Evolutionary conservation across 1,284 basidiomycete species (phyloP).

Genomic region (Sparassis latifolia): DNA sequence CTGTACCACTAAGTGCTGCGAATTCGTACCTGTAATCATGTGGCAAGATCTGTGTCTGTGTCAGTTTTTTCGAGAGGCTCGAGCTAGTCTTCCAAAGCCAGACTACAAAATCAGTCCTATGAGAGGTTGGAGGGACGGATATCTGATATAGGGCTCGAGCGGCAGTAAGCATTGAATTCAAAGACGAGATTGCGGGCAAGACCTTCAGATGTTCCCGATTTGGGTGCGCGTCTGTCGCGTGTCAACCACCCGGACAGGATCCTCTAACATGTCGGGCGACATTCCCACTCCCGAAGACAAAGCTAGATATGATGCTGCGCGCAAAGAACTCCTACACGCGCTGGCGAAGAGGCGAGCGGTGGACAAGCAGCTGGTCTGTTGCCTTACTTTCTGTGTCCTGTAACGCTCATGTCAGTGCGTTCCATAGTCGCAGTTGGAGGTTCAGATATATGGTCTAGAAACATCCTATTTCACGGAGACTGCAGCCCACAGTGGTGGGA

Average conservation of each 20-base stretch:
- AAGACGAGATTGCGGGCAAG: too few relatives aligned
- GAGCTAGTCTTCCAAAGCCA: too few relatives aligned
- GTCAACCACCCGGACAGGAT: too few relatives aligned
- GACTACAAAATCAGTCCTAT: too few relatives aligned
- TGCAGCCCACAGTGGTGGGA: slow-evolving; percentile 65
- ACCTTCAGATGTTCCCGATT: too few relatives aligned
- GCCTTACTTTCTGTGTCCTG: slow-evolving; percentile 1
- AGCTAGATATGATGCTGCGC: slow-evolving; percentile 58
- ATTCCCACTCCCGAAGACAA: slow-evolving; percentile 51
- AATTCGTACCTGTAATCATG: too few relatives aligned
- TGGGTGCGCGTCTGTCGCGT: background rate
- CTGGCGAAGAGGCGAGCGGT: slow-evolving; percentile 62
- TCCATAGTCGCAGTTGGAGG: slow-evolving; percentile 59
- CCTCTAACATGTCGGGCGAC: slow-evolving; percentile 19
- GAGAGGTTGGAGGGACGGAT: too few relatives aligned
- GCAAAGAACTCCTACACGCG: slow-evolving; percentile 64
- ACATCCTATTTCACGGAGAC: slow-evolving; percentile 70
- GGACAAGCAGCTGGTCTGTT: slow-evolving; percentile 66
- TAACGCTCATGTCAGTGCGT: background rate
- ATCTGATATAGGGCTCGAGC: too few relatives aligned
- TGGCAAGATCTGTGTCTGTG: too few relatives aligned
- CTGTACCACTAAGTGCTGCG: too few relatives aligned
- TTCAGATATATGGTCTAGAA: slow-evolving; percentile 70
- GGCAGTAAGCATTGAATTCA: too few relatives aligned
- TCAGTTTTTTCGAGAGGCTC: too few relatives aligned